phyloP scores from a whole-genome alignment of 225 moss, liverwort and hornwort genomes.

The Lunularia cruciata region DNA sequence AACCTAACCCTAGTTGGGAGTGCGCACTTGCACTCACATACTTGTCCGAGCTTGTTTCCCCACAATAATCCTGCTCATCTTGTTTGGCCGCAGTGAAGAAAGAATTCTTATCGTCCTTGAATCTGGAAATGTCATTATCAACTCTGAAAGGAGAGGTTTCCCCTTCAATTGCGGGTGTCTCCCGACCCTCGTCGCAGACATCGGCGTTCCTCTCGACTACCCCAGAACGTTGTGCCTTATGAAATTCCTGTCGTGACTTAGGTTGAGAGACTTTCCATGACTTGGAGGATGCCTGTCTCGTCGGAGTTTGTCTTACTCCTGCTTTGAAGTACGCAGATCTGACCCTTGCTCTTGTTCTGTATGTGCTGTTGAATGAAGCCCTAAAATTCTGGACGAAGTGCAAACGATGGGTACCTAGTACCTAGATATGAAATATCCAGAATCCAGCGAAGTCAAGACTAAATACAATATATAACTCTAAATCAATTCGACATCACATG shows the following conservation, averaged over 20 bases:
- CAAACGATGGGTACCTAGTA: constrained; percentile 64
- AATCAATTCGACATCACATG: too few relatives aligned
- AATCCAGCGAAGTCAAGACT: neutral
- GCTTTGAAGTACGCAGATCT: constrained; percentile 45
- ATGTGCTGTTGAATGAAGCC: constrained; percentile 71
- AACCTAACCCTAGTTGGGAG: constrained; percentile 18
- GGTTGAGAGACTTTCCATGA: constrained; percentile 8
- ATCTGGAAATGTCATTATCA: neutral
- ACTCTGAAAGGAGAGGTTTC: neutral
- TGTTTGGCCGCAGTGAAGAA: constrained; percentile 18
- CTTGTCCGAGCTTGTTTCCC: constrained; percentile 18
- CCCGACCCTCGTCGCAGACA: neutral
- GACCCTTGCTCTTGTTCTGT: constrained; percentile 69
- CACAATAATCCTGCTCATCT: constrained; percentile 11
- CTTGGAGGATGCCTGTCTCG: neutral
- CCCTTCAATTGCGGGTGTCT: neutral
- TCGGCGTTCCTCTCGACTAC: neutral
- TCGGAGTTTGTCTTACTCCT: constrained; percentile 1
- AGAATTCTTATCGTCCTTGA: neutral
- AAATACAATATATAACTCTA: too few relatives aligned
- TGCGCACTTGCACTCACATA: constrained; percentile 1
- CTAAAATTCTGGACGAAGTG: constrained; percentile 83
- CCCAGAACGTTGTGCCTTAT: constrained; percentile 2
- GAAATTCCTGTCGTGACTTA: constrained; percentile 17
- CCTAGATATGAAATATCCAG: constrained; percentile 28